Evolutionary conservation across 805 yeast species (phyloP).

Genomic region (Kluyveromyces nonfermentans): DNA sequence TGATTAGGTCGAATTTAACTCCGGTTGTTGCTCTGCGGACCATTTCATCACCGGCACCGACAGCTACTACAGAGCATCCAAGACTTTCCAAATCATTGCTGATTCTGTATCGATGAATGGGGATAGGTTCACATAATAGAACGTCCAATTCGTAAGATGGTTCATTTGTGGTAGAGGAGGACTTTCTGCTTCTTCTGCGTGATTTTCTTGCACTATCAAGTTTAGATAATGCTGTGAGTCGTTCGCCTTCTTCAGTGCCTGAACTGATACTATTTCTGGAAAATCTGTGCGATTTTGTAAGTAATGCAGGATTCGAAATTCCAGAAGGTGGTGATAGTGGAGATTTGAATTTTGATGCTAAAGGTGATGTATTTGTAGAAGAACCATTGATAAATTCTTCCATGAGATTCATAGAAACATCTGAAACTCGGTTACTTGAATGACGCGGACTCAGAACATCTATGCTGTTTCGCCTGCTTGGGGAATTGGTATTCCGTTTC

Average conservation of each 20-base stretch:
- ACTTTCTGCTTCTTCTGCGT: slow-evolving; percentile 24
- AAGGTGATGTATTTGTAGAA: slow-evolving; percentile 4
- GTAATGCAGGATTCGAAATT: slow-evolving; percentile 37
- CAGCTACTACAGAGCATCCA: slow-evolving; percentile 75
- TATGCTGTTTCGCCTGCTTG: slow-evolving; percentile 17
- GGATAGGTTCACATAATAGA: slow-evolving; percentile 78
- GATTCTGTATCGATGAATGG: slow-evolving; percentile 64
- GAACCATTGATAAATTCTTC: not conserved
- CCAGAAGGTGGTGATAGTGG: slow-evolving; percentile 21
- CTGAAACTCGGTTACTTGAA: slow-evolving; percentile 1
- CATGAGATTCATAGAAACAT: not conserved
- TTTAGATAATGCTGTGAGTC: slow-evolving; percentile 21
- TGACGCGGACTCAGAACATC: slow-evolving; percentile 9
- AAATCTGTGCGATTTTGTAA: slow-evolving; percentile 24
- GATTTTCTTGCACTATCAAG: slow-evolving; percentile 17
- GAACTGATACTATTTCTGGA: slow-evolving; percentile 17
- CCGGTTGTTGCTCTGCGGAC: slow-evolving; percentile 74
- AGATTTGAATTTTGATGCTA: slow-evolving; percentile 18
- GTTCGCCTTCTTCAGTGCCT: slow-evolving; percentile 17
- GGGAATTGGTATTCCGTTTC: slow-evolving; percentile 17
- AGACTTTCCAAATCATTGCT: slow-evolving; percentile 51
- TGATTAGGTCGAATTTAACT: slow-evolving; percentile 73
- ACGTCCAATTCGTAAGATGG: slow-evolving; percentile 44
- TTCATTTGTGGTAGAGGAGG: slow-evolving; percentile 13
- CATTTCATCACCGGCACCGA: slow-evolving; percentile 73